Evolutionary conservation across 2,329 filamentous ascomycete species (phyloP).

Genomic region (Fusarium annulatum): DNA sequence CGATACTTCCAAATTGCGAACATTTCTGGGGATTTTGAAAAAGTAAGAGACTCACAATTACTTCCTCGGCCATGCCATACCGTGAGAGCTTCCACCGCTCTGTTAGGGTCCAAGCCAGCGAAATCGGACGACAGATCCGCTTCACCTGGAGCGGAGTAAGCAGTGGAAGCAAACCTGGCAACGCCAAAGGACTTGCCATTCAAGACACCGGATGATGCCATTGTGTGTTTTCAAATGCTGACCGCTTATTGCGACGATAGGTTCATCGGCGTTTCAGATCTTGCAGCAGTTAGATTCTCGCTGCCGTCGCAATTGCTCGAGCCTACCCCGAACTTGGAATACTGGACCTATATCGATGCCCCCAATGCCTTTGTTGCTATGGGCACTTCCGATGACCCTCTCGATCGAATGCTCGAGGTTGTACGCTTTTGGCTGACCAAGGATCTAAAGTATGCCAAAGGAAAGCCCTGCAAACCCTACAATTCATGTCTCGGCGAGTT

Average conservation of each 20-base stretch:
- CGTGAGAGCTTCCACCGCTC: conserved; percentile 32
- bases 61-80: conserved; percentile 2
- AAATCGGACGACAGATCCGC: conserved; percentile 30
- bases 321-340: conserved; percentile 96
- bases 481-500: conserved; percentile 98
- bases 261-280: conserved; percentile 95
- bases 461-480: conserved; percentile 98
- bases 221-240: conserved; percentile 36
- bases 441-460: conserved; percentile 98
- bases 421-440: conserved; percentile 99
- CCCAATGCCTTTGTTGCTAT: conserved; percentile 87
- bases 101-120: conserved; percentile 19
- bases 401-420: conserved; percentile 95
- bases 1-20: conserved; percentile 89
- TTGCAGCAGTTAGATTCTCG: conserved; percentile 95
- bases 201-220: conserved; percentile 2
- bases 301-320: conserved; percentile 95
- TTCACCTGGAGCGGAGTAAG: conserved; percentile 24
- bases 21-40: conserved; percentile 86
- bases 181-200: conserved; percentile 8
- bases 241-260: conserved; percentile 59
- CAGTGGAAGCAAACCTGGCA: conserved; percentile 18
- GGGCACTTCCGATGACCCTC: conserved; percentile 88
- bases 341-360: conserved; percentile 98
- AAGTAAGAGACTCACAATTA: conserved; percentile 69